Percentiles rank a stretch among this genome's conserved stretches.
Evolutionary conservation across 208 protist genomes (phyloP).

Genomic region (Leptomonas seymouri): DNA sequence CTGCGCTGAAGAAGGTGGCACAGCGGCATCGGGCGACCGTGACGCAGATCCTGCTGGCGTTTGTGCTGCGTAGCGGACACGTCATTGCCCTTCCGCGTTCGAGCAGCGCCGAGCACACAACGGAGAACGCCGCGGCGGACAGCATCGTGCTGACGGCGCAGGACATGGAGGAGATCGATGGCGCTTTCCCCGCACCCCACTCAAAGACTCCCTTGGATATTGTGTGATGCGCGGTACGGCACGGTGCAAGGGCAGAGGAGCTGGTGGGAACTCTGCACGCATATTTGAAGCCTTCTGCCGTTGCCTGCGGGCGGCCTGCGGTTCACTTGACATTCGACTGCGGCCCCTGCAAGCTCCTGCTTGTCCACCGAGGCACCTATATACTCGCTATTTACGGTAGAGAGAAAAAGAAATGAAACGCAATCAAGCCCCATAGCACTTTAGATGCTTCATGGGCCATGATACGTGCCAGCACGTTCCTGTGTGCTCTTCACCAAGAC

Average conservation of each 20-base stretch:
- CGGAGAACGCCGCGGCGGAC: conserved; percentile 63
- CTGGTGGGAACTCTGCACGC: no score
- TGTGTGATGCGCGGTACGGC: conserved; percentile 14
- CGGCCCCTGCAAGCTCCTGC: background rate
- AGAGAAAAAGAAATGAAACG: background rate
- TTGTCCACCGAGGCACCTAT: background rate
- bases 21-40: conserved; percentile 36
- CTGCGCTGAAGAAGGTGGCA: conserved; percentile 39
- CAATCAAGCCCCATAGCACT: no score
- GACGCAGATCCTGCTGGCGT: conserved; percentile 43
- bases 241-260: background rate
- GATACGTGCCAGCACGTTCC: no score
- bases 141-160: conserved; percentile 40
- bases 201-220: conserved; percentile 39
- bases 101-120: conserved; percentile 55
- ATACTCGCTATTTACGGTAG: background rate
- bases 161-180: conserved; percentile 34
- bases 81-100: conserved; percentile 67
- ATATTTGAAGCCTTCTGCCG: no score
- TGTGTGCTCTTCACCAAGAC: no score
- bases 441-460: no score
- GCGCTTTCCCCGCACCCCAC: conserved; percentile 39
- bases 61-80: conserved; percentile 34
- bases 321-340: no score
- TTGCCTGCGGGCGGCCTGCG: no score